phyloP scores from a whole-genome alignment of 2,329 filamentous ascomycete species.

The Ophioceras dolichostomum region DNA sequence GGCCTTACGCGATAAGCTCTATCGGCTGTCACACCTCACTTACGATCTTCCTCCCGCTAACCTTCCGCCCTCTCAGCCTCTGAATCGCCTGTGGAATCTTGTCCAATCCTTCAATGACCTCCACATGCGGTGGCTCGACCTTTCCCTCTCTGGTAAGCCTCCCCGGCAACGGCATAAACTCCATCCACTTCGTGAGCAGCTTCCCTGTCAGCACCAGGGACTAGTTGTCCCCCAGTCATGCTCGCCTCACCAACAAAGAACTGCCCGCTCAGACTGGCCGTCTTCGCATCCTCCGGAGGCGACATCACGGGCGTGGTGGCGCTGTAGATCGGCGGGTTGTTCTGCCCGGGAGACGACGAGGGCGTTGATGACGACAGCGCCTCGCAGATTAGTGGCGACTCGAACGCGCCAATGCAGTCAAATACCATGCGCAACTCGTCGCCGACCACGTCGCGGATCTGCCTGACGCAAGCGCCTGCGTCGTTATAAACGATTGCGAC shows the following conservation, averaged over 20 bases:
- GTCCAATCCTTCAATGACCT: not conserved
- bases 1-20: too few species aligned
- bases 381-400: conserved; percentile 15
- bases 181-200: not conserved
- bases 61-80: not conserved
- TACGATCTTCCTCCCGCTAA: not conserved
- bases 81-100: not conserved
- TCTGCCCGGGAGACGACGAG: too few species aligned
- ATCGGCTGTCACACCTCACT: not conserved
- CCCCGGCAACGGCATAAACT: not conserved
- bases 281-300: not conserved
- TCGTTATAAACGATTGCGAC: conserved; percentile 31
- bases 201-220: not conserved
- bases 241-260: not conserved
- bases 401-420: conserved; percentile 20
- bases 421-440: conserved; percentile 16
- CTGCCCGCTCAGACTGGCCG: not conserved
- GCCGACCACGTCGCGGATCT: conserved; percentile 12
- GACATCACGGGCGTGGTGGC: not conserved
- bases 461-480: conserved; percentile 6
- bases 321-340: too few species aligned
- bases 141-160: not conserved
- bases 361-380: not conserved
- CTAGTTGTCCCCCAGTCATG: not conserved
- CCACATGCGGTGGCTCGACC: not conserved